Percentiles rank a stretch among this genome's conserved stretches.
Conservation (phyloP, 2,329 filamentous ascomycete species). For the Colletotrichum cuscutae region DNA sequence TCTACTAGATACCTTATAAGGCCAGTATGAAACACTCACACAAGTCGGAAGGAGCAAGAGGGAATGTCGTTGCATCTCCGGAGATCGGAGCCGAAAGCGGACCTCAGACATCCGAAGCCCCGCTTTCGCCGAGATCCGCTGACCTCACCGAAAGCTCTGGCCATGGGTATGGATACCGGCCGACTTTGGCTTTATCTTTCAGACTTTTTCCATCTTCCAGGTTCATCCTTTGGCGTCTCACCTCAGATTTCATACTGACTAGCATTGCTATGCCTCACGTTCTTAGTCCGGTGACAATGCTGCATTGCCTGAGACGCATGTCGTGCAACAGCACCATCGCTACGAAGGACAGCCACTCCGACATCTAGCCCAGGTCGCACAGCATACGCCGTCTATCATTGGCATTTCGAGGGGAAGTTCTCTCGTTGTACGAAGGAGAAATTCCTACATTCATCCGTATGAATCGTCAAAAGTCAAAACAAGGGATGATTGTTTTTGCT, state of each 20-base stretch:
- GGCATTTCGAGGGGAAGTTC: neutral
- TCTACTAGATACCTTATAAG: too few species aligned
- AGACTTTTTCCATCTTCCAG: neutral
- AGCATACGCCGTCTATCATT: neutral
- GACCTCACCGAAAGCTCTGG: neutral
- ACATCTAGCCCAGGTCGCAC: neutral
- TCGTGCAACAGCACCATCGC: too few species aligned
- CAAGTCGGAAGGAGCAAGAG: neutral
- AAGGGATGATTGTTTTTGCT: neutral
- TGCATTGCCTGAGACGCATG: neutral
- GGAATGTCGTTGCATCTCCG: neutral
- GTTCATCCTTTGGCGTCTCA: neutral
- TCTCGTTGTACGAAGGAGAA: too few species aligned
- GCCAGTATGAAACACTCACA: too few species aligned
- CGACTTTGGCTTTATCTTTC: constrained; percentile 6
- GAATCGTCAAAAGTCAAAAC: neutral
- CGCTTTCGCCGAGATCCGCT: neutral
- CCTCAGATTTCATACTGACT: neutral
- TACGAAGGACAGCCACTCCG: neutral
- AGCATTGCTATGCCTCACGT: too few species aligned
- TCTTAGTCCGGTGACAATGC: neutral
- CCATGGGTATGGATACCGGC: constrained; percentile 2
- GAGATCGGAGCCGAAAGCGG: constrained; percentile 31
- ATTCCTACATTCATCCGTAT: too few species aligned
- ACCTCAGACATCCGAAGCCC: neutral